Evolutionary conservation across 305 asterid species (phyloP).

Genomic region (Ajuga reptans): DNA sequence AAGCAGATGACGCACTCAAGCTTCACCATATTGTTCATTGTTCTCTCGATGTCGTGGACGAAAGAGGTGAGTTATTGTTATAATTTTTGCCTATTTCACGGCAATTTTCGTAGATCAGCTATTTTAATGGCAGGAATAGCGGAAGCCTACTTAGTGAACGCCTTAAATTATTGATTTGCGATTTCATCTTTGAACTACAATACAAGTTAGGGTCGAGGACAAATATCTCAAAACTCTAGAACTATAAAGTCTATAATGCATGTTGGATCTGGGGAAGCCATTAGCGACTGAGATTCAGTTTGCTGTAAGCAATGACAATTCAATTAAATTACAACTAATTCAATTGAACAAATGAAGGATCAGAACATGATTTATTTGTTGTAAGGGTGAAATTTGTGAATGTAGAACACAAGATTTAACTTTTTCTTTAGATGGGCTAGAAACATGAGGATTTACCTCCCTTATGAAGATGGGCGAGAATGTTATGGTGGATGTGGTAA

Average conservation of each 20-base stretch:
- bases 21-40: constrained; percentile 95
- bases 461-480: not conserved
- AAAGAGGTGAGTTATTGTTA: constrained; percentile 46
- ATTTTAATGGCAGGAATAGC: not conserved
- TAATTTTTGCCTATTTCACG: constrained; percentile 1
- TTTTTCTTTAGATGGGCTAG: not conserved
- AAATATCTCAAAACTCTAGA: not conserved
- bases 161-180: not conserved
- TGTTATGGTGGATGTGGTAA: not conserved
- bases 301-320: not conserved
- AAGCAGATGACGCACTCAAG: constrained; percentile 88
- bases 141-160: not conserved
- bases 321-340: not conserved
- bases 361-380: not conserved
- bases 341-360: not conserved
- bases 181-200: not conserved
- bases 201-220: not conserved
- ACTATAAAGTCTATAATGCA: not conserved
- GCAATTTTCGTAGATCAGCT: constrained; percentile 1
- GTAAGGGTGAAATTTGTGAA: not conserved
- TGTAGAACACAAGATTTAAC: not conserved
- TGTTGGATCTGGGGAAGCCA: not conserved
- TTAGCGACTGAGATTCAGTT: not conserved
- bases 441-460: not conserved
- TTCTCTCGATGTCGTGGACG: constrained; percentile 93